Conservation (phyloP, 768 basidiomycete species). For the Podaxis mareebaensis region DNA sequence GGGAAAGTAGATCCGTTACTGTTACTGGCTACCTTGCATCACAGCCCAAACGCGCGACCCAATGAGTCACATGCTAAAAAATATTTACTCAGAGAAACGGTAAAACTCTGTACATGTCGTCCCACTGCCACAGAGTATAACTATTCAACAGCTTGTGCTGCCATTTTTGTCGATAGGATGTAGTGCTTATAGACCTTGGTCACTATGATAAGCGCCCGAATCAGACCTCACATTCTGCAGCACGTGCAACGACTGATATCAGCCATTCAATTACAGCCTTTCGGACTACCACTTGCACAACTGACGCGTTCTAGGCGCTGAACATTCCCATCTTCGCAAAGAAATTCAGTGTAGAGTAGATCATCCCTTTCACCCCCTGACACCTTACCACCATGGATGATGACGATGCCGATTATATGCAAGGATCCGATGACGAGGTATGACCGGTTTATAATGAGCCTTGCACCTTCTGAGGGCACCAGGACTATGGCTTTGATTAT, state of each 20-base stretch:
- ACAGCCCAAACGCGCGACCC: neutral
- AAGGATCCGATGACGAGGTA: constrained; percentile 85
- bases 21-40: neutral
- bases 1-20: neutral
- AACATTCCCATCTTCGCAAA: neutral
- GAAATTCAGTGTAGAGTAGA: neutral
- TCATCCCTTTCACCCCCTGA: neutral
- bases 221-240: neutral
- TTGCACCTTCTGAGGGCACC: constrained; percentile 16
- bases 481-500: constrained; percentile 98
- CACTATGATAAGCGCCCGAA: too few species aligned
- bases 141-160: neutral
- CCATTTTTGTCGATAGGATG: neutral
- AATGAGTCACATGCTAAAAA: constrained; percentile 5
- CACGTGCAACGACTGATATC: neutral
- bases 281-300: neutral
- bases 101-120: too few species aligned
- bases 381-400: constrained; percentile 67
- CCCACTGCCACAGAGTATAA: too few species aligned
- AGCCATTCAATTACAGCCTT: neutral
- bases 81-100: too few species aligned
- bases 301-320: neutral
- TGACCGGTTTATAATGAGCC: constrained; percentile 17
- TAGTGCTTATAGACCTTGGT: neutral
- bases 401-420: constrained; percentile 94